Percentiles rank a stretch among this genome's conserved stretches.
phyloP scores from a whole-genome alignment of 495 filamentous ascomycete genomes.

The Penicillium pulvis region DNA sequence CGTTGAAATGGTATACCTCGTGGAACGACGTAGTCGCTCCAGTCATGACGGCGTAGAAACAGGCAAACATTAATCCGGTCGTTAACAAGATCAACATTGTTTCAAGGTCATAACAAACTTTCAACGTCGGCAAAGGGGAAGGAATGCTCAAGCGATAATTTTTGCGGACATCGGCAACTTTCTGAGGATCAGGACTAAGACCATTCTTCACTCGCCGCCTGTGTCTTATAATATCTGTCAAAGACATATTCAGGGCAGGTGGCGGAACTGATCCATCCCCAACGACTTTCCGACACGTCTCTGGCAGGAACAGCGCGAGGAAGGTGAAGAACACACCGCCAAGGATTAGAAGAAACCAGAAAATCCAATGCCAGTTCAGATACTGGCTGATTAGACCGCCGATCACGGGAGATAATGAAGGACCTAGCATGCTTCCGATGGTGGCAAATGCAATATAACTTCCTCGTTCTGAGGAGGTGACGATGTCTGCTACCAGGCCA shows the following conservation, averaged over 20 bases:
- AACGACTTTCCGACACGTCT: constrained; percentile 70
- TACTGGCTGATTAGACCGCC: constrained; percentile 73
- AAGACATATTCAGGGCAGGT: constrained; percentile 21
- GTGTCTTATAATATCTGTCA: constrained; percentile 29
- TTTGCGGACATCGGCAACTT: constrained; percentile 22
- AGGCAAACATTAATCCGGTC: constrained; percentile 56
- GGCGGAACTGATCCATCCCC: constrained; percentile 62
- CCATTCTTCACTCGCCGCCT: constrained; percentile 15
- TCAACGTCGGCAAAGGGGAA: constrained; percentile 65
- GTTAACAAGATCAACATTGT: constrained; percentile 58
- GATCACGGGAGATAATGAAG: constrained; percentile 62
- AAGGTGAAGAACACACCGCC: constrained; percentile 63
- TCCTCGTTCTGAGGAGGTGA: constrained; percentile 49
- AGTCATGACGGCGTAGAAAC: constrained; percentile 59
- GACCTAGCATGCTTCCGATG: constrained; percentile 39
- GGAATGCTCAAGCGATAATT: constrained; percentile 59
- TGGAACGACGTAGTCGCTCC: constrained; percentile 53
- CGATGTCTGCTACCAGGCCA: constrained; percentile 49
- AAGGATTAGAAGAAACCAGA: constrained; percentile 80
- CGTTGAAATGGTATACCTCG: constrained; percentile 52
- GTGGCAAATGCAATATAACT: constrained; percentile 44
- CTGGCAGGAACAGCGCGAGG: constrained; percentile 67
- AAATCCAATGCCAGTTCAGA: constrained; percentile 71
- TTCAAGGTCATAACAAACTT: constrained; percentile 62
- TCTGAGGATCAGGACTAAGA: constrained; percentile 10